Conservation (phyloP, 2,329 filamentous ascomycete species). For the Aureobasidium lini region DNA sequence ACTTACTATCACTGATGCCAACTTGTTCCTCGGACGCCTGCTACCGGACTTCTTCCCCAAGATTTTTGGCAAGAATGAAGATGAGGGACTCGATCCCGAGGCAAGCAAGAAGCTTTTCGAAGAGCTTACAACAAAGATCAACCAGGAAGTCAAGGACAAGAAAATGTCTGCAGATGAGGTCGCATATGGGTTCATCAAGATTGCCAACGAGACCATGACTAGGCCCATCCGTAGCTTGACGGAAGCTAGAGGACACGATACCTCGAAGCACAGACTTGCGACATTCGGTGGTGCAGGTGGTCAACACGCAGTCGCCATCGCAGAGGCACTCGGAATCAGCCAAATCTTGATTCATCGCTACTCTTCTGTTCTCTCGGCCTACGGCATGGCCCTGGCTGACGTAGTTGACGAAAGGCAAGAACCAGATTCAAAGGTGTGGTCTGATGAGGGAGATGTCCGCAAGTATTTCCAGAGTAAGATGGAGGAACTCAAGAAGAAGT, state of each 20-base stretch:
- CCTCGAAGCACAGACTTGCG: slow-evolving; percentile 79
- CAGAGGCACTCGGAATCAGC: slow-evolving; percentile 71
- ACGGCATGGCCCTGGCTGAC: slow-evolving; percentile 87
- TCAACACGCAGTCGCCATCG: slow-evolving; percentile 87
- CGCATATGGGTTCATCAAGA: slow-evolving; percentile 80
- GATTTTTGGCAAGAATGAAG: slow-evolving; percentile 86
- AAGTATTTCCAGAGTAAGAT: slow-evolving; percentile 65
- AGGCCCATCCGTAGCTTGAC: slow-evolving; percentile 83
- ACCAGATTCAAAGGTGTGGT: slow-evolving; percentile 56
- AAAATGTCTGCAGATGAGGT: slow-evolving; percentile 73
- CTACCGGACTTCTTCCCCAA: slow-evolving; percentile 89
- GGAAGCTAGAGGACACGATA: slow-evolving; percentile 87
- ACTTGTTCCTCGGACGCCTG: slow-evolving; percentile 74
- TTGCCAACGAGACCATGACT: slow-evolving; percentile 88
- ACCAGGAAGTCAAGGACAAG: slow-evolving; percentile 58
- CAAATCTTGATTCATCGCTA: slow-evolving; percentile 84
- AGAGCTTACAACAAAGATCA: slow-evolving; percentile 69
- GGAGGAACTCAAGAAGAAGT: slow-evolving; percentile 70
- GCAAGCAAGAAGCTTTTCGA: slow-evolving; percentile 69
- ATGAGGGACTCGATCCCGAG: slow-evolving; percentile 68
- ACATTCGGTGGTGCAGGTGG: slow-evolving; percentile 90
- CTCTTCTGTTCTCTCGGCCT: slow-evolving; percentile 82
- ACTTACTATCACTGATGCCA: slow-evolving; percentile 88
- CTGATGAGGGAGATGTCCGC: slow-evolving; percentile 50
- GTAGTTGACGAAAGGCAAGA: slow-evolving; percentile 89